Percentiles rank a stretch among this genome's conserved stretches.
These are phyloP conservation scores for Russula olivacea DNA, from an alignment of 768 basidiomycete species.

Conservation along the genomic window DNA sequence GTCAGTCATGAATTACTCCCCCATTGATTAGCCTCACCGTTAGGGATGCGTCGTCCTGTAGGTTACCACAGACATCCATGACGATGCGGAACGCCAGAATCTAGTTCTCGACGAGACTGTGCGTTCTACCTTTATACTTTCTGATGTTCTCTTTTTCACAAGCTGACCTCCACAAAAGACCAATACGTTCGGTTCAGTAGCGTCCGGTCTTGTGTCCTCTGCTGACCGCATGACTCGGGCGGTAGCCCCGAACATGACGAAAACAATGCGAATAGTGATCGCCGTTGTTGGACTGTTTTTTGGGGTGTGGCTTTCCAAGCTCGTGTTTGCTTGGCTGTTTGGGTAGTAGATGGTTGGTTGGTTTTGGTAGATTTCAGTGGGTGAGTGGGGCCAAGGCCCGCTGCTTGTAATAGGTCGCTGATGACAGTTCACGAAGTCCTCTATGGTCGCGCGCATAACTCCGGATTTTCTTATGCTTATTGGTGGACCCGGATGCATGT, in stretches of 20 bases:
- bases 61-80: constrained; percentile 86
- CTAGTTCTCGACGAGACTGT: constrained; percentile 71
- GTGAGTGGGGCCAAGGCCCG: background rate
- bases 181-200: constrained; percentile 33
- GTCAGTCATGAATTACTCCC: constrained; percentile 21
- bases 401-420: background rate
- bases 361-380: background rate
- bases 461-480: background rate
- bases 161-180: constrained; percentile 22
- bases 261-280: constrained; percentile 24
- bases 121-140: constrained; percentile 26
- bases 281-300: constrained; percentile 29
- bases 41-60: constrained; percentile 31
- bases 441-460: background rate
- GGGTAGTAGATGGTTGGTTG: background rate
- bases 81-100: constrained; percentile 81
- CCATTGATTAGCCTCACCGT: background rate
- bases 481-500: background rate
- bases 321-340: constrained; percentile 26
- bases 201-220: constrained; percentile 31
- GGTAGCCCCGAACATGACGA: constrained; percentile 29
- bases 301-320: constrained; percentile 32
- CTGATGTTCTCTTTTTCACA: background rate
- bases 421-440: background rate
- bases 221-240: constrained; percentile 32